A percentile compares a stretch with the other conserved stretches of the same genome.
These are phyloP conservation scores for Penicillium sp. DNA, from an alignment of 2,329 filamentous ascomycete genomes.

Conservation along the genomic window DNA sequence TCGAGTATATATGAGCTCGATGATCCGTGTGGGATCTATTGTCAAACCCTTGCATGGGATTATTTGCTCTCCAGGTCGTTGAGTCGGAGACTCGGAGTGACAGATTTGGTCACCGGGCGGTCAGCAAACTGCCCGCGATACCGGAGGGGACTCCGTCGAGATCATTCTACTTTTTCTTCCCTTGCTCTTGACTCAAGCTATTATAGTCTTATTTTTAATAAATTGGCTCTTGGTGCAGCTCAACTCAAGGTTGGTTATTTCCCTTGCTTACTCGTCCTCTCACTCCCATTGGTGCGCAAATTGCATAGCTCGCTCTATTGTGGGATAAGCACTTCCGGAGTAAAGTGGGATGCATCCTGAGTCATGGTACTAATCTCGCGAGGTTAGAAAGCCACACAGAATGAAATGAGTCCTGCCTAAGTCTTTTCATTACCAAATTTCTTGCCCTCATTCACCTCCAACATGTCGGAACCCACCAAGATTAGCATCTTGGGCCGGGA, in stretches of 20 bases:
- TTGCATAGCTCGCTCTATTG: conserved; percentile 15
- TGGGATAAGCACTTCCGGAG: conserved; percentile 15
- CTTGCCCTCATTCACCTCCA: conserved; percentile 12
- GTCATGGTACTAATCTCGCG: conserved; percentile 14
- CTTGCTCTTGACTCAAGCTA: not conserved
- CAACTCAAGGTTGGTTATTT: not conserved
- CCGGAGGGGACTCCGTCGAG: conserved; percentile 22
- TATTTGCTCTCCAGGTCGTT: no score
- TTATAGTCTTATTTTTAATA: not conserved
- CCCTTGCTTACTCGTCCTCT: not conserved
- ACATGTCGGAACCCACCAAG: conserved; percentile 50
- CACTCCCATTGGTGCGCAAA: not conserved
- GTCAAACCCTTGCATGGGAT: no score
- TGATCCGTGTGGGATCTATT: not conserved
- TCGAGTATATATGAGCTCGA: no score
- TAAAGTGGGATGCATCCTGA: conserved; percentile 7
- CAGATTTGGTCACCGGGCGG: conserved; percentile 22
- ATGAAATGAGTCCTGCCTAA: conserved; percentile 24
- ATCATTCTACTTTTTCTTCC: conserved; percentile 6
- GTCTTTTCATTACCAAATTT: conserved; percentile 13
- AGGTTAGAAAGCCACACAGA: conserved; percentile 10
- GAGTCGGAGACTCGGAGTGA: not conserved
- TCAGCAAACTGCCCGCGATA: conserved; percentile 22
- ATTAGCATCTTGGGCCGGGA: conserved; percentile 85
- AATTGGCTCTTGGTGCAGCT: not conserved